phyloP scores from a whole-genome alignment of 2,329 filamentous ascomycete genomes.

The Sordariomycetes sp. region DNA sequence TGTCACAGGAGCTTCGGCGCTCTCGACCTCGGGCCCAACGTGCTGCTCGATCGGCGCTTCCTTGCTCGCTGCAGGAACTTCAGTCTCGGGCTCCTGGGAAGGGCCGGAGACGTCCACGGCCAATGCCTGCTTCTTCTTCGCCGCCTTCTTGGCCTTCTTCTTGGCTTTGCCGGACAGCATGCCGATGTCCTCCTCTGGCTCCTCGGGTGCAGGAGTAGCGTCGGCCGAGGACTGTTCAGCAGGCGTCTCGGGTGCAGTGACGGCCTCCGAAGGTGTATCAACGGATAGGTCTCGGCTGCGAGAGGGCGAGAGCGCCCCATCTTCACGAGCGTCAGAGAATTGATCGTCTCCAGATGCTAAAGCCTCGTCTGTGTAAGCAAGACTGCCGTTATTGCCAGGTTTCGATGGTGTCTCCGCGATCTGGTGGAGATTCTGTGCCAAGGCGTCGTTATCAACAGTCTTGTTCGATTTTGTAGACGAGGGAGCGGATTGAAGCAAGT shows the following conservation, averaged over 20 bases:
- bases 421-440: constrained; percentile 12
- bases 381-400: constrained; percentile 5
- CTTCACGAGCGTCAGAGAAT: constrained; percentile 20
- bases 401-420: constrained; percentile 13
- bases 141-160: constrained; percentile 6
- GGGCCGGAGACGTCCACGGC: background rate
- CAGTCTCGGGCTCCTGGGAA: background rate
- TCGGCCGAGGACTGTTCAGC: background rate
- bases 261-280: background rate
- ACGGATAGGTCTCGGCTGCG: background rate
- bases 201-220: background rate
- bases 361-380: constrained; percentile 16
- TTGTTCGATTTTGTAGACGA: constrained; percentile 18
- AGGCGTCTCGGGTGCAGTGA: background rate
- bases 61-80: background rate
- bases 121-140: constrained; percentile 3
- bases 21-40: background rate
- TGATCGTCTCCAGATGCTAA: constrained; percentile 24
- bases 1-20: background rate
- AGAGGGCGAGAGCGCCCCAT: background rate
- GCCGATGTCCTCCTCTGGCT: constrained; percentile 1
- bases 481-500: constrained; percentile 29
- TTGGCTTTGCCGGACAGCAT: constrained; percentile 4
- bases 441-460: constrained; percentile 12
- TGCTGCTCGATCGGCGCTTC: background rate